These are phyloP conservation scores for Pleurotus cornucopiae DNA, from an alignment of 768 basidiomycete genomes.

Conservation along the genomic window DNA sequence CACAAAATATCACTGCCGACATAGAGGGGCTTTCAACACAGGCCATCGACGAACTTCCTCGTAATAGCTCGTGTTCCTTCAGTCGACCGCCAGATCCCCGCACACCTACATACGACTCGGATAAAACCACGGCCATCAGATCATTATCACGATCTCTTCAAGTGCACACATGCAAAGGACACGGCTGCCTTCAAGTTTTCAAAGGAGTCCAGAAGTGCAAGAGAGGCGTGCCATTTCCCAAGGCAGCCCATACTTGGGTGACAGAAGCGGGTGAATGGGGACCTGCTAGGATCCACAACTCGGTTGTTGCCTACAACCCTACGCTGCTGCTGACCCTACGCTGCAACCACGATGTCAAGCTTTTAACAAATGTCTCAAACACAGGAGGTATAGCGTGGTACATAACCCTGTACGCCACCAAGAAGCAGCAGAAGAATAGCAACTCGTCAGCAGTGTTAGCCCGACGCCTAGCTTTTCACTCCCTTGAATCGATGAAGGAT, in stretches of 20 bases:
- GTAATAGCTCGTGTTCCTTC: conserved; percentile 25
- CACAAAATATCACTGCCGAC: conserved; percentile 27
- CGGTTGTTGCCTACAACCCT: background rate
- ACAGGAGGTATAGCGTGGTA: background rate
- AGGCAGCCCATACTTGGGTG: conserved; percentile 19
- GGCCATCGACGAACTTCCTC: conserved; percentile 21
- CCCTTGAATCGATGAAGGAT: background rate
- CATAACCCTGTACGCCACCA: conserved; percentile 25
- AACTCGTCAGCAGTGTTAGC: conserved; percentile 34
- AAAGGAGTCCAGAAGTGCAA: conserved; percentile 28
- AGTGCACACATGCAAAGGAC: conserved; percentile 23
- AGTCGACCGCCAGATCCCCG: conserved; percentile 25
- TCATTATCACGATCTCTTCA: conserved; percentile 22
- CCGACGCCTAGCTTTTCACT: conserved; percentile 25
- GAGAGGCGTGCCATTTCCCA: conserved; percentile 25
- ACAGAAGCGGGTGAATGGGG: conserved; percentile 24
- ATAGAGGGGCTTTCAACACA: conserved; percentile 22
- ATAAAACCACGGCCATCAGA: conserved; percentile 17
- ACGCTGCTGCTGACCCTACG: background rate
- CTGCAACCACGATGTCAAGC: conserved; percentile 8
- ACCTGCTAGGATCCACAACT: conserved; percentile 11
- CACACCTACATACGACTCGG: conserved; percentile 13
- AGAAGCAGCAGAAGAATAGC: conserved; percentile 25
- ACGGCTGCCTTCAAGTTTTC: conserved; percentile 19
- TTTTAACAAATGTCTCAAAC: conserved; percentile 2